Conservation (phyloP, 495 filamentous ascomycete species). For the Hypomontagnella submonticulosa region DNA sequence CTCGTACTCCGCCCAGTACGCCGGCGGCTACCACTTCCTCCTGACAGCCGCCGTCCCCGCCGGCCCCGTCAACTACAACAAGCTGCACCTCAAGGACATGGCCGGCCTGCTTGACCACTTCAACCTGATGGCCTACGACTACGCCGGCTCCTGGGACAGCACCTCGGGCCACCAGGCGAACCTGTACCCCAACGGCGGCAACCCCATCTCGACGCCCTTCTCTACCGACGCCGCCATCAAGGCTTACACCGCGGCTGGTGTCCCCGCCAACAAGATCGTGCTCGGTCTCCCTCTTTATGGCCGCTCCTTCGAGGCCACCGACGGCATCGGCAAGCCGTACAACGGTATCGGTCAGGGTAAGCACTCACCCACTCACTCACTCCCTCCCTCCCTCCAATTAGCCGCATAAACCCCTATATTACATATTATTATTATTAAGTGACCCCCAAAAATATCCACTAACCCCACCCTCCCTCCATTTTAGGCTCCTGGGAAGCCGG, state of each 20-base stretch:
- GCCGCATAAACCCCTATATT: too few relatives aligned
- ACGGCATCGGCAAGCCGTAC: constrained; percentile 74
- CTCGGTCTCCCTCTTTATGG: constrained; percentile 92
- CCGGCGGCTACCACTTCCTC: constrained; percentile 68
- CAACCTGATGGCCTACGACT: constrained; percentile 87
- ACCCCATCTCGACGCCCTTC: constrained; percentile 71
- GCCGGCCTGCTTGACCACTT: constrained; percentile 80
- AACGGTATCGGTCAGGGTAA: constrained; percentile 61
- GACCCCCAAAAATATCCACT: neutral
- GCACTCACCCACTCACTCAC: neutral
- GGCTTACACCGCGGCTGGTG: constrained; percentile 72
- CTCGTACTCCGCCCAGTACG: constrained; percentile 63
- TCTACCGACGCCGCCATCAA: constrained; percentile 72
- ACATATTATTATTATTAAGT: neutral
- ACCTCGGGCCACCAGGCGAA: constrained; percentile 80
- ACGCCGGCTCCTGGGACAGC: constrained; percentile 73
- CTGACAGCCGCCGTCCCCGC: constrained; percentile 76
- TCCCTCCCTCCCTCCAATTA: neutral
- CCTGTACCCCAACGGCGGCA: constrained; percentile 64
- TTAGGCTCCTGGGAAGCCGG: constrained; percentile 77
- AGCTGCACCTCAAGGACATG: constrained; percentile 73
- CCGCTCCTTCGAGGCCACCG: constrained; percentile 75
- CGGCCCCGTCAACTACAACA: constrained; percentile 72
- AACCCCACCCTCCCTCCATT: neutral
- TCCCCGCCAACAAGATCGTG: constrained; percentile 74